A percentile compares a stretch with the other conserved stretches of the same genome.
Conservation (phyloP, 1,139 yeast species). For the Meyerozyma carpophila region DNA sequence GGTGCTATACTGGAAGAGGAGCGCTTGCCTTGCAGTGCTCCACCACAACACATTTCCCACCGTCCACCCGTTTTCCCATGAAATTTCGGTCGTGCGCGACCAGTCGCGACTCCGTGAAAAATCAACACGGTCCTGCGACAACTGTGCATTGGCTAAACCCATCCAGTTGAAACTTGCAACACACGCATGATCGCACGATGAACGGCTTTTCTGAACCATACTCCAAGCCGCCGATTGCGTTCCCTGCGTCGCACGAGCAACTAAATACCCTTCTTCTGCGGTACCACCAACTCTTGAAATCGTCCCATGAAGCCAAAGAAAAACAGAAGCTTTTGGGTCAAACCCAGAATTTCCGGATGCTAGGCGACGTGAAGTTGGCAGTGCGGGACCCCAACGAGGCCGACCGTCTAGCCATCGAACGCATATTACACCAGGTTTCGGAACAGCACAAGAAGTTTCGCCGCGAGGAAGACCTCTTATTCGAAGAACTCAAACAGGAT, state of each 20-base stretch:
- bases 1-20: too few species aligned
- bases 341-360: slow-evolving; percentile 1
- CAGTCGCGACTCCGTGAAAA: neutral
- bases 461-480: slow-evolving; percentile 21
- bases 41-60: too few species aligned
- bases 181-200: neutral
- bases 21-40: too few species aligned
- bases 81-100: neutral
- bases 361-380: slow-evolving; percentile 1
- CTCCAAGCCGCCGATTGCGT: slow-evolving; percentile 5
- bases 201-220: slow-evolving; percentile 1
- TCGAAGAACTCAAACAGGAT: slow-evolving; percentile 10
- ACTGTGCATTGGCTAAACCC: neutral
- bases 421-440: slow-evolving; percentile 25
- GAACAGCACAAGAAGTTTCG: slow-evolving; percentile 22
- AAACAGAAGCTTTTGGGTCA: slow-evolving; percentile 6
- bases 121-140: neutral
- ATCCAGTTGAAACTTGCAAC: neutral
- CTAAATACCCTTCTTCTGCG: slow-evolving; percentile 26
- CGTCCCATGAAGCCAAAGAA: slow-evolving; percentile 15
- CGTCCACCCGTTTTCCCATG: too few species aligned
- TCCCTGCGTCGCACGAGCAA: slow-evolving; percentile 28
- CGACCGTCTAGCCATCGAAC: slow-evolving; percentile 26
- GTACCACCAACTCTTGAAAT: slow-evolving; percentile 24
- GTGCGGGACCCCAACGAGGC: slow-evolving; percentile 8